Percentiles rank a stretch among this genome's conserved stretches.
Conservation (phyloP, 805 yeast species). For the Saccharomycopsis javanensis region DNA sequence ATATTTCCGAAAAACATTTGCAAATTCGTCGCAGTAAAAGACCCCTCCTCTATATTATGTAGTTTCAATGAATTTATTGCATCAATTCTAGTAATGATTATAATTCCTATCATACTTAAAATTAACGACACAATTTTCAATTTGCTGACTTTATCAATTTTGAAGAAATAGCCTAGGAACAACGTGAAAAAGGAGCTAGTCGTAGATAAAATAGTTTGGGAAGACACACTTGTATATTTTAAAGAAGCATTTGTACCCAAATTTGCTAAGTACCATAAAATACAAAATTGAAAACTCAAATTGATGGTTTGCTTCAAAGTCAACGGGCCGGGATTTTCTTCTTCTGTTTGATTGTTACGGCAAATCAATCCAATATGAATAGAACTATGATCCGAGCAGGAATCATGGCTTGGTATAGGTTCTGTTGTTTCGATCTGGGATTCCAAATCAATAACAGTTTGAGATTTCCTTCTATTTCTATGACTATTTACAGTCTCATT, state of each 20-base stretch:
- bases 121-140: conserved; percentile 62
- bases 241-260: conserved; percentile 81
- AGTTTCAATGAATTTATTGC: conserved; percentile 21
- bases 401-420: conserved; percentile 6
- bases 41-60: conserved; percentile 20
- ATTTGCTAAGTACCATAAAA: conserved; percentile 87
- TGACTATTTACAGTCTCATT: not conserved
- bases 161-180: conserved; percentile 61
- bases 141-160: conserved; percentile 58
- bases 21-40: conserved; percentile 6
- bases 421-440: conserved; percentile 12
- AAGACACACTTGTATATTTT: conserved; percentile 83
- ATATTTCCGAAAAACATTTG: conserved; percentile 51
- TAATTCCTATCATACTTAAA: conserved; percentile 68
- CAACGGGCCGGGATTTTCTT: conserved; percentile 24
- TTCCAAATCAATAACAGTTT: conserved; percentile 8
- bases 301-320: conserved; percentile 54
- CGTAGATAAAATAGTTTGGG: conserved; percentile 87
- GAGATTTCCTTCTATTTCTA: not conserved
- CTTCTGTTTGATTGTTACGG: not conserved
- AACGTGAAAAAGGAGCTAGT: conserved; percentile 92
- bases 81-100: conserved; percentile 68
- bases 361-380: not conserved
- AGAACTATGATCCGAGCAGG: conserved; percentile 3
- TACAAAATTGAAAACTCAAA: conserved; percentile 71